Evolutionary conservation across 2,329 filamentous ascomycete genomes (phyloP).

Genomic region (Ustulina deusta): DNA sequence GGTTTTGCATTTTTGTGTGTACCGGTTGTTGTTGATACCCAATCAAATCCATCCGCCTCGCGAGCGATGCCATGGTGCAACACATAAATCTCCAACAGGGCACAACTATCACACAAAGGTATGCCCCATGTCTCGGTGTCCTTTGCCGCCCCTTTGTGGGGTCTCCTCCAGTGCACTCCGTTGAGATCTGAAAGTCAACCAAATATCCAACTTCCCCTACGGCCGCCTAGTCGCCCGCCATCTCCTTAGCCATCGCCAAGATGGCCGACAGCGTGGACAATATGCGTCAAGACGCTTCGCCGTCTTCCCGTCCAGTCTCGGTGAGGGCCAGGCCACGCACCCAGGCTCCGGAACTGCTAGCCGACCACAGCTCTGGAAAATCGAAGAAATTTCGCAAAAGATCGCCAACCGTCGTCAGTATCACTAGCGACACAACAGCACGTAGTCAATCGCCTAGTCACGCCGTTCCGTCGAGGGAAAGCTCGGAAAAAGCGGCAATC

Average conservation of each 20-base stretch:
- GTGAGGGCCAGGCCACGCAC: slow-evolving; percentile 41
- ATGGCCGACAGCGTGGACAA: slow-evolving; percentile 45
- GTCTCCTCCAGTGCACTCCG: slow-evolving; percentile 24
- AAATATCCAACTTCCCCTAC: slow-evolving; percentile 8
- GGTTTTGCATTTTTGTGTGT: slow-evolving; percentile 31
- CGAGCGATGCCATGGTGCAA: slow-evolving; percentile 44
- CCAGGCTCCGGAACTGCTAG: slow-evolving; percentile 36
- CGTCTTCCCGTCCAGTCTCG: slow-evolving; percentile 33
- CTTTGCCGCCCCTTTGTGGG: slow-evolving; percentile 31
- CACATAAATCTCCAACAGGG: slow-evolving; percentile 32
- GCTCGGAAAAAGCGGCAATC: background rate
- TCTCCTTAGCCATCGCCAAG: slow-evolving; percentile 29
- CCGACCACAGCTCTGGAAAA: slow-evolving; percentile 27
- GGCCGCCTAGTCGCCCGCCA: slow-evolving; percentile 28
- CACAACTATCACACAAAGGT: slow-evolving; percentile 39
- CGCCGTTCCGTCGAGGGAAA: slow-evolving; percentile 15
- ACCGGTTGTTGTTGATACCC: slow-evolving; percentile 39
- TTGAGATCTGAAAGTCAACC: slow-evolving; percentile 31
- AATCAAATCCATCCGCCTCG: slow-evolving; percentile 37
- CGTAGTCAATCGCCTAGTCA: slow-evolving; percentile 27
- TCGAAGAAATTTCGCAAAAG: slow-evolving; percentile 31
- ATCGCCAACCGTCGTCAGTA: slow-evolving; percentile 25
- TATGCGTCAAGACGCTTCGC: slow-evolving; percentile 34
- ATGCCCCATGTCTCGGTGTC: slow-evolving; percentile 40
- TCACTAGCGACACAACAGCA: slow-evolving; percentile 10